Evolutionary conservation across 768 basidiomycete genomes (phyloP).

Genomic region (Leccinellum luteum): DNA sequence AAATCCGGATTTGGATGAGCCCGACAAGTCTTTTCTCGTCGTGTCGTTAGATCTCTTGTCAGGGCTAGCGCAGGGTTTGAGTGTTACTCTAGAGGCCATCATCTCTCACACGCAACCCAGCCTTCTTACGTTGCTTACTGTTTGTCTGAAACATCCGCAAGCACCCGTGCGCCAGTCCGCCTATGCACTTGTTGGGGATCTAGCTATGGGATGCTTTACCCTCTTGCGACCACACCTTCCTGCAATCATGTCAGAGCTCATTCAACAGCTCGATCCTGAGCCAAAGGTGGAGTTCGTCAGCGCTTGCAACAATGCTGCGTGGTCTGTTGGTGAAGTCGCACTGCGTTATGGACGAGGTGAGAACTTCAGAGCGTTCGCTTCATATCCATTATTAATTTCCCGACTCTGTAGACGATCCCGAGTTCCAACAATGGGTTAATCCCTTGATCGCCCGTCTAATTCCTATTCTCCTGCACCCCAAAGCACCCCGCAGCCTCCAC

Average conservation of each 20-base stretch:
- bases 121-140: constrained; percentile 75
- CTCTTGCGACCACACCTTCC: constrained; percentile 84
- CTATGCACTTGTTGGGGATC: constrained; percentile 96
- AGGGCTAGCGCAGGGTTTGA: constrained; percentile 92
- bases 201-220: constrained; percentile 93
- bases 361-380: neutral
- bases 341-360: constrained; percentile 82
- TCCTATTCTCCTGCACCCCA: constrained; percentile 88
- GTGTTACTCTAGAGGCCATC: constrained; percentile 69
- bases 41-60: constrained; percentile 97
- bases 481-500: constrained; percentile 89
- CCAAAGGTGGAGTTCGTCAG: constrained; percentile 93
- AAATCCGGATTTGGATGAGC: constrained; percentile 89
- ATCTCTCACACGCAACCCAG: constrained; percentile 72
- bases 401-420: constrained; percentile 58
- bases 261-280: constrained; percentile 86
- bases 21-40: constrained; percentile 95
- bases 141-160: constrained; percentile 94
- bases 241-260: constrained; percentile 86
- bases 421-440: constrained; percentile 91
- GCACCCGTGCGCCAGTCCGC: constrained; percentile 94
- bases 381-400: constrained; percentile 3
- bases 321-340: constrained; percentile 99
- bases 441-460: constrained; percentile 85
- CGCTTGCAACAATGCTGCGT: constrained; percentile 98